Base-by-base conservation (phyloP, 768 basidiomycete genomes). In the Kwoniella shandongensis region DNA sequence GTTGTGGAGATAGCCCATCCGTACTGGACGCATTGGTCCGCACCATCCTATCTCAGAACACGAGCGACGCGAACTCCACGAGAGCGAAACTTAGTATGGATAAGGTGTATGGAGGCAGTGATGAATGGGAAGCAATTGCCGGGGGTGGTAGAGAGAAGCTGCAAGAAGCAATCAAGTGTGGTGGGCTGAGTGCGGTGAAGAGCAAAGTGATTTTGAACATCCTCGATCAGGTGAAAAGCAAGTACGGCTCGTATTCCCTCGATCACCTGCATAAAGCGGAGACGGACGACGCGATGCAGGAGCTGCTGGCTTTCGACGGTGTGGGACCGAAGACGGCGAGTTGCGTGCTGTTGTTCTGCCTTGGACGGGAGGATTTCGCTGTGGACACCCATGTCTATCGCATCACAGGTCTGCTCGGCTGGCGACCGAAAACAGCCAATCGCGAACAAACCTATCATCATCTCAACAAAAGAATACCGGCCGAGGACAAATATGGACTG, bases 321-420 rank as follows among this genome's bases (percentile, higher is more conserved):
- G 61, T 74, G 4, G 73, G 73, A 35, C 66, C 69, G 6, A 74
- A 74, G 49, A 74, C 73, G 0, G 67, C 73, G 3, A 63, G 65
- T 23, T 74, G 73, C 56, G 69, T 70, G 4, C 32, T 72, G 41
- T 51, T 74, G 23, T 74, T 72, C 54, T 69, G 69, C 47, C 52
- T 74, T 4, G 51, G 57, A 20, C 44, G 70, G 20, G 63, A 65
- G 18, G 59, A 60, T 42, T 74, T 74, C 41, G 68, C 73, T 4
- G 73, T 74, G 36, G 73, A 74, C 46, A 74, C 73, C 2, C 73
- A 74, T 45, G 73, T 74, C 1, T 62, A 62, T 42, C 66, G 73
- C 11, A 62, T 74, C 15, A 70, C 68, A 13, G 61, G 62, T 4
- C 58, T 72, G 49, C 52, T 74, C n/a, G 67, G 67, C 2, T 74